A percentile compares a stretch with the other conserved stretches of the same genome.
Conservation (phyloP, 2,329 filamentous ascomycete genomes). For the Cadophora luteo-olivacea region DNA sequence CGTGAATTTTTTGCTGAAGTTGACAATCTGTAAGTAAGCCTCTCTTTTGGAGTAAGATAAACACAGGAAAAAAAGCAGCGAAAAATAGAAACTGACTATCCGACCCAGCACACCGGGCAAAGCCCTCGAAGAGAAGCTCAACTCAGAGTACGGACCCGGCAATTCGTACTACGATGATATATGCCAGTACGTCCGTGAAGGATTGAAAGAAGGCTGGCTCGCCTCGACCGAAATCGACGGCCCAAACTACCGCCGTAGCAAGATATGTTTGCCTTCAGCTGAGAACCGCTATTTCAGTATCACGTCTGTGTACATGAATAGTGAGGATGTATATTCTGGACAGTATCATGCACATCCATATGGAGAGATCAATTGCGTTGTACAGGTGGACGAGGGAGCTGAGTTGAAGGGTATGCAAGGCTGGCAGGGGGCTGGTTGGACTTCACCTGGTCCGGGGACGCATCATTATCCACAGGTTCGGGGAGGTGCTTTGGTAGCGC, state of each 20-base stretch:
- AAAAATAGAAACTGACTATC: conserved; percentile 1
- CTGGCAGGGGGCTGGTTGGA: conserved; percentile 64
- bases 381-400: conserved; percentile 55
- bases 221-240: conserved; percentile 52
- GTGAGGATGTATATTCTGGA: conserved; percentile 53
- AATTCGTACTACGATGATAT: conserved; percentile 52
- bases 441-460: conserved; percentile 58
- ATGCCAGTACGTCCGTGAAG: conserved; percentile 47
- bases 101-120: conserved; percentile 52
- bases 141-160: conserved; percentile 52
- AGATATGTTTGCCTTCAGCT: conserved; percentile 53
- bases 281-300: conserved; percentile 60
- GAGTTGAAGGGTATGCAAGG: conserved; percentile 62
- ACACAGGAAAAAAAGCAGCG: not conserved
- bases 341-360: conserved; percentile 62
- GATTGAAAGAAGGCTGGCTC: conserved; percentile 53
- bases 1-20: conserved; percentile 42
- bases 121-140: conserved; percentile 52
- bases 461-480: conserved; percentile 63
- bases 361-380: conserved; percentile 61
- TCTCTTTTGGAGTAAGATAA: not conserved
- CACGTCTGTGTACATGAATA: conserved; percentile 64
- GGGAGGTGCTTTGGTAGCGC: conserved; percentile 55
- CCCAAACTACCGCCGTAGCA: conserved; percentile 54
- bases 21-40: conserved; percentile 40